Conservation (phyloP, 208 protist species). For the Trypanosoma caninum region DNA sequence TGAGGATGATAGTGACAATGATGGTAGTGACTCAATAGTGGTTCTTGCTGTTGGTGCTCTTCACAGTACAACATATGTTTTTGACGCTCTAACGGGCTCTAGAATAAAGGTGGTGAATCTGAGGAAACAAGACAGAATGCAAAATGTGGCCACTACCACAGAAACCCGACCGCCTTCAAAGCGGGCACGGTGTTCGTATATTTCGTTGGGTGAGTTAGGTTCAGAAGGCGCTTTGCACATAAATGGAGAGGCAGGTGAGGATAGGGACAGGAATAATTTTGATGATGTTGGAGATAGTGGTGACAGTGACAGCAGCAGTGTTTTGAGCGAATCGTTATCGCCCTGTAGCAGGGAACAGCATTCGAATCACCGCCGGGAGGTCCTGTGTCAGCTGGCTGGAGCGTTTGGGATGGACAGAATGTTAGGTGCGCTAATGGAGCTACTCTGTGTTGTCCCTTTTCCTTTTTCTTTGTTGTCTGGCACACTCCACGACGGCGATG, state of each 20-base stretch:
- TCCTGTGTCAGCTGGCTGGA: slow-evolving; percentile 9
- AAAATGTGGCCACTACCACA: background rate
- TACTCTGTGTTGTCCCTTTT: slow-evolving; percentile 26
- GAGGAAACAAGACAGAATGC: slow-evolving; percentile 14
- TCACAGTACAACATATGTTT: slow-evolving; percentile 54
- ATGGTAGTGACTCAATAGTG: slow-evolving; percentile 26
- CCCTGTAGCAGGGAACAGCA: background rate
- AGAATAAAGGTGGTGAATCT: slow-evolving; percentile 27
- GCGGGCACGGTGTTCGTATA: slow-evolving; percentile 19
- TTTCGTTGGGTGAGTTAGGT: slow-evolving; percentile 1
- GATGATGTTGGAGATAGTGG: background rate
- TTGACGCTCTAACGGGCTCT: slow-evolving; percentile 60
- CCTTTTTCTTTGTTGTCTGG: slow-evolving; percentile 7
- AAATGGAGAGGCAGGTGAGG: background rate
- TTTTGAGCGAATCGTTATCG: background rate
- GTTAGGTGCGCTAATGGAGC: slow-evolving; percentile 8
- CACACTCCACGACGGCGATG: background rate
- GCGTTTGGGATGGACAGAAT: slow-evolving; percentile 17
- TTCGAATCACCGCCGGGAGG: slow-evolving; percentile 2
- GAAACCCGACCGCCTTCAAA: slow-evolving; percentile 15
- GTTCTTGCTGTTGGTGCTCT: slow-evolving; percentile 60
- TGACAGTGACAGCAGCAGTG: slow-evolving; percentile 7
- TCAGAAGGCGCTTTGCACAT: background rate
- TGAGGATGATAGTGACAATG: background rate
- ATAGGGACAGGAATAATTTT: background rate